A percentile compares a stretch with the other conserved stretches of the same genome.
Conservation (phyloP, 306 rosid genomes). For the Prunus fruticosa region DNA sequence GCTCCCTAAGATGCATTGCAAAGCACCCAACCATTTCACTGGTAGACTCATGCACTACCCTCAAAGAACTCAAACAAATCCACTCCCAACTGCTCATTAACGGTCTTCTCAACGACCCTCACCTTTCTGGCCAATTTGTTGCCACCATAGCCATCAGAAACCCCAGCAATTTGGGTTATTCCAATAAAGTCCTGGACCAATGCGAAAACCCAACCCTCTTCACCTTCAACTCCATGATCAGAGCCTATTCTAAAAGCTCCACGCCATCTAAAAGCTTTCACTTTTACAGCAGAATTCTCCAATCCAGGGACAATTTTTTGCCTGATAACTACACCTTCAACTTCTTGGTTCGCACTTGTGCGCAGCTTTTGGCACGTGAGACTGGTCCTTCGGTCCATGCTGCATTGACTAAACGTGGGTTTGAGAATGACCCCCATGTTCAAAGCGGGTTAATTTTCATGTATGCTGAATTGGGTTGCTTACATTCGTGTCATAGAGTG, state of each 20-base stretch:
- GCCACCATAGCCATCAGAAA: slow-evolving; percentile 34
- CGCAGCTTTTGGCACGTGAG: slow-evolving; percentile 29
- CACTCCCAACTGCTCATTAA: slow-evolving; percentile 38
- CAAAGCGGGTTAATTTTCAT: slow-evolving; percentile 51
- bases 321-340: slow-evolving; percentile 63
- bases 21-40: slow-evolving; percentile 41
- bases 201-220: slow-evolving; percentile 40
- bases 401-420: slow-evolving; percentile 40
- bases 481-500: slow-evolving; percentile 33
- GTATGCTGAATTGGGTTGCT: slow-evolving; percentile 57
- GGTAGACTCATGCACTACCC: slow-evolving; percentile 27
- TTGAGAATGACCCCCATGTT: slow-evolving; percentile 49
- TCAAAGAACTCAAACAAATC: slow-evolving; percentile 45
- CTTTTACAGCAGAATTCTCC: slow-evolving; percentile 40
- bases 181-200: slow-evolving; percentile 28
- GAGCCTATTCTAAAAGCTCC: slow-evolving; percentile 55
- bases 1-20: slow-evolving; percentile 29
- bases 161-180: slow-evolving; percentile 28
- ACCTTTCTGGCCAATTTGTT: slow-evolving; percentile 32
- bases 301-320: slow-evolving; percentile 16
- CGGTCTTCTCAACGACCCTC: slow-evolving; percentile 29
- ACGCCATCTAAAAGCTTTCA: slow-evolving; percentile 45
- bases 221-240: slow-evolving; percentile 63
- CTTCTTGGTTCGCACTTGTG: slow-evolving; percentile 46
- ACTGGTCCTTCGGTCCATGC: slow-evolving; percentile 35